A percentile compares a stretch with the other conserved stretches of the same genome.
phyloP scores from a whole-genome alignment of 306 rosid genomes.

The Gastrolobium bilobum region DNA sequence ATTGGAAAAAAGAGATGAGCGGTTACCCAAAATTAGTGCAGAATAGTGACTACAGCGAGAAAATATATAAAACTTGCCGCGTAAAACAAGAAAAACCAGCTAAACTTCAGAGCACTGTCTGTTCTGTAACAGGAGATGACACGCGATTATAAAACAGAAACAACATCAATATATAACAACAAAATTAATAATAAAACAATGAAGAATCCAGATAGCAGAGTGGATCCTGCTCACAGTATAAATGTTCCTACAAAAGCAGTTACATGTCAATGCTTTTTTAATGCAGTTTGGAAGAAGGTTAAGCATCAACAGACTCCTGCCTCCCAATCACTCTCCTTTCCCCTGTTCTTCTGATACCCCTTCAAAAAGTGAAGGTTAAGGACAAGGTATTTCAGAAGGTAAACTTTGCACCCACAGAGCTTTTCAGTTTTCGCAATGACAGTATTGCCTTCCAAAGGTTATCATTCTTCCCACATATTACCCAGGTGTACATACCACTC shows the following conservation, averaged over 20 bases:
- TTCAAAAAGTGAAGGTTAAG: slow-evolving; percentile 2
- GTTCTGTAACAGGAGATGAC: slow-evolving; percentile 69
- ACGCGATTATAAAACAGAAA: slow-evolving; percentile 43
- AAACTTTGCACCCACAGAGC: slow-evolving; percentile 8
- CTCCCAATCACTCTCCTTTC: slow-evolving; percentile 11
- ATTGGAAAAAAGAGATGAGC: slow-evolving; percentile 45
- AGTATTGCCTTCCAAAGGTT: slow-evolving; percentile 33
- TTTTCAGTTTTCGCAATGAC: slow-evolving; percentile 25
- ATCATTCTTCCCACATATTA: slow-evolving; percentile 36
- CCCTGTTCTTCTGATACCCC: slow-evolving; percentile 10
- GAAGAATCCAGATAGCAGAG: slow-evolving; percentile 30
- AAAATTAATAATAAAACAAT: slow-evolving; percentile 25
- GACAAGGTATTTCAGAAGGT: slow-evolving; percentile 18
- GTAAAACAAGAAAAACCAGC: slow-evolving; percentile 86
- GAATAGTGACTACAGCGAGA: slow-evolving; percentile 38
- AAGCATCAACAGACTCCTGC: slow-evolving; percentile 23
- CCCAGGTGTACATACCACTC: slow-evolving; percentile 30
- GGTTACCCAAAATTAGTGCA: slow-evolving; percentile 37
- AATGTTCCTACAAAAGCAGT: slow-evolving; percentile 38
- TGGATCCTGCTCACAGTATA: slow-evolving; percentile 6
- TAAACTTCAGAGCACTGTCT: slow-evolving; percentile 93
- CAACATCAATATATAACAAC: not conserved
- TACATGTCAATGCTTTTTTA: slow-evolving; percentile 23
- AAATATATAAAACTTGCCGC: slow-evolving; percentile 57
- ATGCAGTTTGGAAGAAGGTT: slow-evolving; percentile 7